Conservation (phyloP, 371 early-diverging fungal species). For the Mortierella sp. region DNA sequence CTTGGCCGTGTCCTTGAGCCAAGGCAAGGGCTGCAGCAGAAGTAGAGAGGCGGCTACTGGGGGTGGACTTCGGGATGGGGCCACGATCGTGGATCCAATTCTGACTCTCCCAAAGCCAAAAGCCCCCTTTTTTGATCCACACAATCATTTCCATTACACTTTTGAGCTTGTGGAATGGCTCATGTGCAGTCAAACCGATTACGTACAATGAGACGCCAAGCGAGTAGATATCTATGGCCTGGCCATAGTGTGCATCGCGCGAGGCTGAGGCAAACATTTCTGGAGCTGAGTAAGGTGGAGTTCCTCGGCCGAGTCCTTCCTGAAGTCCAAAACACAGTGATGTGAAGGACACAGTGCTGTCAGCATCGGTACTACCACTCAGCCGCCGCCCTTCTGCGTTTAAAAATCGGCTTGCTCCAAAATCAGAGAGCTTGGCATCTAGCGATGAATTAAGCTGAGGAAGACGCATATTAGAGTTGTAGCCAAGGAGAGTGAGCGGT, state of each 20-base stretch:
- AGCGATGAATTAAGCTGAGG: constrained; percentile 59
- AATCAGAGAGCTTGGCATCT: constrained; percentile 57
- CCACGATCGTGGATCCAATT: constrained; percentile 54
- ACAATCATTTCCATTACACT: constrained; percentile 67
- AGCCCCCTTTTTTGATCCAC: constrained; percentile 65
- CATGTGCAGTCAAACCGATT: constrained; percentile 71
- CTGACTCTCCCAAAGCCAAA: constrained; percentile 68
- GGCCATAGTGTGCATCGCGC: constrained; percentile 53
- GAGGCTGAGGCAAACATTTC: constrained; percentile 60
- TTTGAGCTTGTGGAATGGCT: constrained; percentile 70
- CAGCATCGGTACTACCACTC: not conserved
- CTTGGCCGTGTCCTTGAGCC: constrained; percentile 9
- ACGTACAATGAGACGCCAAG: constrained; percentile 84
- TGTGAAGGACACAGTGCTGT: not conserved
- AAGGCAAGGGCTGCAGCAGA: constrained; percentile 25
- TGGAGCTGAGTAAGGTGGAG: constrained; percentile 80
- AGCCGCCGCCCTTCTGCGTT: not conserved
- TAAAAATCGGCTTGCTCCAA: constrained; percentile 54
- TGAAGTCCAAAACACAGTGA: constrained; percentile 53
- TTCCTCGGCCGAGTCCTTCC: constrained; percentile 76
- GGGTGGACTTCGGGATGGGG: constrained; percentile 35
- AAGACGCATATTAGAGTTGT: too few species aligned
- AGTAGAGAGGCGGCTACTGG: constrained; percentile 13
- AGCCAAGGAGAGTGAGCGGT: too few species aligned
- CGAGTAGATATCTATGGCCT: constrained; percentile 79